Base-by-base conservation (phyloP, 768 basidiomycete genomes). In the Hypsizygus marmoreus region DNA sequence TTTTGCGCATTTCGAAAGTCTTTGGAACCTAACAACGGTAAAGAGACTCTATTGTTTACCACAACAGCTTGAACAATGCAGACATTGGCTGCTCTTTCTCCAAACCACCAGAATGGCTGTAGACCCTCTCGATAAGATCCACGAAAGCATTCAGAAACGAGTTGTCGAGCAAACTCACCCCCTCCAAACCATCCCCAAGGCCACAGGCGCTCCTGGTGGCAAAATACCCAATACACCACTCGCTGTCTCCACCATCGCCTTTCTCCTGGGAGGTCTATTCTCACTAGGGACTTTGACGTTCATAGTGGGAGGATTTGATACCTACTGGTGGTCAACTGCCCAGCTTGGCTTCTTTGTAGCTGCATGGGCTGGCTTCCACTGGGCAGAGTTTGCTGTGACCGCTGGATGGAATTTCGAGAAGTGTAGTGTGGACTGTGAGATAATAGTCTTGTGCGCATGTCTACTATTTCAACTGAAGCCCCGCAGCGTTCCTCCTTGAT, bases 331-430 rank as follows among this genome's bases (percentile, higher is more conserved):
- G 80, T 66, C 80, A 0, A 88, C 84, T 20, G 80, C 81, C 45
- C 88, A 88, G 58, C 73, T 97, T 2, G 91, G 88, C 1, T 83
- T 90, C 64, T 98, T 94, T 64, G 51, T 90, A 30, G 82, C 87
- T 25, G 76, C 86, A 4, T 92, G 91, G 89, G 76, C 90, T 0
- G 71, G 76, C 26, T 99, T 99, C 65, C 97, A 99, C 59, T 88
- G 92, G 82, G 82, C 80, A 10, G 97, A 99, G 64, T 98, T 94
- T 59, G 88, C 87, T 28, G 92, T 95, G 4, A 97, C 97, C 6
- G 95, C 95, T 1, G 91, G 91, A 17, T 98, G 91, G 88, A 98
- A 98, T 65, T 70, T 86, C 30, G 86, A 88, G 41, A 97, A 95
- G 68, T 88, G 93, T 60, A 91, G 84, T 48, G 81, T 97, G 6